These are phyloP conservation scores for Moricandia moricandioides DNA, from an alignment of 345 rosid genomes.

Conservation along the genomic window DNA sequence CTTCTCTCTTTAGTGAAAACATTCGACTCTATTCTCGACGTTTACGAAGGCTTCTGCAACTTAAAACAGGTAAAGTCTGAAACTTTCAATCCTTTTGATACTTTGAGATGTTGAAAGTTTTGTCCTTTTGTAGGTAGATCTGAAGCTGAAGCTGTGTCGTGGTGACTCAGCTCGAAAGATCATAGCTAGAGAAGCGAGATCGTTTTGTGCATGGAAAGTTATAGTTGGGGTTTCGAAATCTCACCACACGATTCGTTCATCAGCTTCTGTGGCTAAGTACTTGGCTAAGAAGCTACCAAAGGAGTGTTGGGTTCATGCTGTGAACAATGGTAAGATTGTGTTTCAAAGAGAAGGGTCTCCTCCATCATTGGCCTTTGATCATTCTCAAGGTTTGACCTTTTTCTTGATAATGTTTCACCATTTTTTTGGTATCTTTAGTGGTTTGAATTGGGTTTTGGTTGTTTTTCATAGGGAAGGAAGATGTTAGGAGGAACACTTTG, in stretches of 20 bases:
- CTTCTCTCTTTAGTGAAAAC: constrained; percentile 79
- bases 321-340: constrained; percentile 65
- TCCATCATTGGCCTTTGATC: constrained; percentile 5
- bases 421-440: neutral
- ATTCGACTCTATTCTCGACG: constrained; percentile 81
- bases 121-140: constrained; percentile 66
- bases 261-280: constrained; percentile 78
- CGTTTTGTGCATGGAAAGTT: constrained; percentile 55
- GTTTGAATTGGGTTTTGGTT: neutral
- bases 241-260: constrained; percentile 55
- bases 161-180: constrained; percentile 63
- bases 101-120: constrained; percentile 17
- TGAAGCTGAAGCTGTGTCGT: constrained; percentile 87
- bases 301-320: constrained; percentile 63
- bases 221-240: constrained; percentile 60
- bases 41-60: constrained; percentile 96
- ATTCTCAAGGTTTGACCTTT: constrained; percentile 45
- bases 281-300: constrained; percentile 69
- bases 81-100: neutral
- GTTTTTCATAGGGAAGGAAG: constrained; percentile 49
- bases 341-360: constrained; percentile 64
- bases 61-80: constrained; percentile 67
- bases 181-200: constrained; percentile 73
- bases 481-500: constrained; percentile 44
- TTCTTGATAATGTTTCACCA: neutral